Evolutionary conservation across 768 basidiomycete genomes (phyloP).

Genomic region (Ramaria sp.): DNA sequence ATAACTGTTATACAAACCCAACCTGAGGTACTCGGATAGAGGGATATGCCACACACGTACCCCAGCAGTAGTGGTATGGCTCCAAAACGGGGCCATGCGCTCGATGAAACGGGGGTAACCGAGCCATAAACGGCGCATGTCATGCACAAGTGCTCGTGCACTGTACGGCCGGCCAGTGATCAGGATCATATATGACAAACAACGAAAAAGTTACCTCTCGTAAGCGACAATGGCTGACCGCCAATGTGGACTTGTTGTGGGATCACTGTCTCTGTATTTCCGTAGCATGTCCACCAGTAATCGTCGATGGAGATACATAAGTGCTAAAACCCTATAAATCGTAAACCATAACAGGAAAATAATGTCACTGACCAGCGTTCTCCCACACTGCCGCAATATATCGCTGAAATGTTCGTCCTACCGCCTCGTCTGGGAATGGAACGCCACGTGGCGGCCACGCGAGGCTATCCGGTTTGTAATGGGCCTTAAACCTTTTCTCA

Average conservation of each 20-base stretch:
- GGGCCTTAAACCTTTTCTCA: constrained; percentile 1
- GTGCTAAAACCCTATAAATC: not conserved
- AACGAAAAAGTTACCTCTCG: not conserved
- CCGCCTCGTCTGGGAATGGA: constrained; percentile 2
- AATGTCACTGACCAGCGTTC: not conserved
- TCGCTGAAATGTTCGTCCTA: not conserved
- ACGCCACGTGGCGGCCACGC: not conserved
- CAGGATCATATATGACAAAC: not conserved
- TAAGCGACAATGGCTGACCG: constrained; percentile 3
- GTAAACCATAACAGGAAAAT: not conserved
- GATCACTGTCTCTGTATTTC: not conserved
- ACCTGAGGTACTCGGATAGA: not conserved
- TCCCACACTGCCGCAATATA: constrained; percentile 4
- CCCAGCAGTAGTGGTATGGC: constrained; percentile 4
- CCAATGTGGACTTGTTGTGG: constrained; percentile 1
- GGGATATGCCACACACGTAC: not conserved
- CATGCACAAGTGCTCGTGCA: not conserved
- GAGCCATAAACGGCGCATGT: constrained; percentile 6
- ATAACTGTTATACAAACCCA: not conserved
- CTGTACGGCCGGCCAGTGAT: not conserved
- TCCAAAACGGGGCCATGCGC: constrained; percentile 9
- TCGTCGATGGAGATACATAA: constrained; percentile 7
- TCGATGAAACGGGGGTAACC: not conserved
- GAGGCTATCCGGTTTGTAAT: not conserved
- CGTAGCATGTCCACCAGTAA: not conserved